phyloP scores from a whole-genome alignment of 805 yeast genomes.

The Jamesozyma gamospora region DNA sequence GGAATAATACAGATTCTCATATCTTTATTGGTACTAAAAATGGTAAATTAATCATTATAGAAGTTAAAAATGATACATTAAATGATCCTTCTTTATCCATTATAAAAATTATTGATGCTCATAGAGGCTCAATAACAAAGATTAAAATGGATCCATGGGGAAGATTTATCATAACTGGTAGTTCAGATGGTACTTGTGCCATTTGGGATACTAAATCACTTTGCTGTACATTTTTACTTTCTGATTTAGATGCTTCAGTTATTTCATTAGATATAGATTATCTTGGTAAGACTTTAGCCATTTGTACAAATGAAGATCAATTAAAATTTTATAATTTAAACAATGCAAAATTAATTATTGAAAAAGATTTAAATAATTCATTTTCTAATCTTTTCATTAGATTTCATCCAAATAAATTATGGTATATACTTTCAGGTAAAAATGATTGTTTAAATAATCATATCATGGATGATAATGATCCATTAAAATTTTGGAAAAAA shows the following conservation, averaged over 20 bases:
- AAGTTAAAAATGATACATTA: constrained; percentile 1
- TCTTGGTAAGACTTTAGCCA: constrained; percentile 17
- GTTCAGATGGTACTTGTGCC: constrained; percentile 26
- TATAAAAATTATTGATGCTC: constrained; percentile 31
- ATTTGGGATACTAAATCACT: constrained; percentile 17
- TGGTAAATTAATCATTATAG: constrained; percentile 33
- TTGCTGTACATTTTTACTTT: constrained; percentile 10
- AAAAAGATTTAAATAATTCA: constrained; percentile 1
- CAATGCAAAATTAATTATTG: constrained; percentile 5
- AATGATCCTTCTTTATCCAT: constrained; percentile 2
- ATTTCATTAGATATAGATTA: constrained; percentile 17
- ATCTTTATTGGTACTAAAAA: constrained; percentile 38
- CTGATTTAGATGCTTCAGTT: constrained; percentile 13
- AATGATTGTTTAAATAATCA: constrained; percentile 13
- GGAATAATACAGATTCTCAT: constrained; percentile 30
- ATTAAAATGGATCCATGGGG: constrained; percentile 46
- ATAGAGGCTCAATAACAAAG: constrained; percentile 41
- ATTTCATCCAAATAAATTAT: constrained; percentile 20
- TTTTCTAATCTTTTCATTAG: constrained; percentile 12
- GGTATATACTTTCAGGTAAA: constrained; percentile 15
- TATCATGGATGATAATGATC: constrained; percentile 4
- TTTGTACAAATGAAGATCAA: constrained; percentile 12
- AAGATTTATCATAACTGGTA: constrained; percentile 40
- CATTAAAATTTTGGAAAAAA: constrained; percentile 11
- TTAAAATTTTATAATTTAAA: constrained; percentile 13